Evolutionary conservation across 495 filamentous ascomycete species (phyloP).

Genomic region (Aspergillus bridgeri): DNA sequence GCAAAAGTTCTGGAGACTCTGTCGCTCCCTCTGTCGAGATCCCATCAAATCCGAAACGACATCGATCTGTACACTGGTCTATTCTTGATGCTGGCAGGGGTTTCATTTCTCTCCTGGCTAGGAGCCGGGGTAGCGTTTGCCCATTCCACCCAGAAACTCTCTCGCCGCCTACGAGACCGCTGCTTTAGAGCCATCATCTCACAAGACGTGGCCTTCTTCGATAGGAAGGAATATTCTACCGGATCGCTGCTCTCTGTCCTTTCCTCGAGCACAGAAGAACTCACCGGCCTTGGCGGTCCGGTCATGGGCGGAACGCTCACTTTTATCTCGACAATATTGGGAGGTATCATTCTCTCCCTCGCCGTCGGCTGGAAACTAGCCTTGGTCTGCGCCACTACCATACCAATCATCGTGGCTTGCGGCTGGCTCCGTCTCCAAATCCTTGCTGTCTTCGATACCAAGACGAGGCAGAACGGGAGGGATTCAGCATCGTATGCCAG

Average conservation of each 20-base stretch:
- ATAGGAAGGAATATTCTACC: slow-evolving; percentile 12
- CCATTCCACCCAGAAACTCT: slow-evolving; percentile 7
- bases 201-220: slow-evolving; percentile 21
- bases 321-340: slow-evolving; percentile 21
- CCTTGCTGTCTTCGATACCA: slow-evolving; percentile 42
- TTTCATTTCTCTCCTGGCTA: slow-evolving; percentile 2
- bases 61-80: not conserved
- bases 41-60: not conserved
- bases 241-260: slow-evolving; percentile 13
- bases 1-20: not conserved
- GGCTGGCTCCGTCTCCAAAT: slow-evolving; percentile 49
- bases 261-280: slow-evolving; percentile 23
- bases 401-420: slow-evolving; percentile 50
- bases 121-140: slow-evolving; percentile 13
- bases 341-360: slow-evolving; percentile 44
- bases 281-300: slow-evolving; percentile 45
- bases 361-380: slow-evolving; percentile 58
- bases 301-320: slow-evolving; percentile 29
- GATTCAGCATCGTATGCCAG: slow-evolving; percentile 47
- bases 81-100: not conserved
- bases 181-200: slow-evolving; percentile 12
- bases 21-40: not conserved
- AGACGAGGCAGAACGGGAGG: slow-evolving; percentile 46
- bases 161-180: slow-evolving; percentile 6
- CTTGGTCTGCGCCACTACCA: slow-evolving; percentile 48